phyloP scores from a whole-genome alignment of 441 rosid genomes.

The Lepidium campestre region DNA sequence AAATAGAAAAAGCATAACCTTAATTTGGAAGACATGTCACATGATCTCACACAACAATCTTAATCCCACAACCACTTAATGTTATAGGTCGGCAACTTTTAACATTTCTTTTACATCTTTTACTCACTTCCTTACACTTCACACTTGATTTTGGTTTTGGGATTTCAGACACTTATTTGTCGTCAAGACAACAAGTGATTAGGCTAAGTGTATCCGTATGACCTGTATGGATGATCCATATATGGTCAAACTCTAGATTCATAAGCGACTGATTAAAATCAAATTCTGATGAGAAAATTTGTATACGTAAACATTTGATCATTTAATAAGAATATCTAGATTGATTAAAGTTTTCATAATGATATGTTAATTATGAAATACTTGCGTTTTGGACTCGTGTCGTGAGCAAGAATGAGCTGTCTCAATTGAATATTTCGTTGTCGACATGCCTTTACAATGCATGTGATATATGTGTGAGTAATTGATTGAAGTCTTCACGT shows the following conservation, averaged over 20 bases:
- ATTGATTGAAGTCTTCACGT: neutral
- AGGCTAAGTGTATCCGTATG: neutral
- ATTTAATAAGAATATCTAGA: too few species aligned
- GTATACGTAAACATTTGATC: too few species aligned
- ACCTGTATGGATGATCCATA: too few species aligned
- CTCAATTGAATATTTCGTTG: neutral
- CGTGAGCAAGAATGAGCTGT: neutral
- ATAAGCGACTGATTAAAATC: too few species aligned
- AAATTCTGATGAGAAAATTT: too few species aligned
- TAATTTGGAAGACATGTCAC: slow-evolving; percentile 29
- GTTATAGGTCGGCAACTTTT: slow-evolving; percentile 9
- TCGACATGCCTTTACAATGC: neutral
- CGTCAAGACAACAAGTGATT: neutral
- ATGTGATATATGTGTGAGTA: neutral
- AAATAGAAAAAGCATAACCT: slow-evolving; percentile 16
- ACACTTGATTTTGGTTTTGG: neutral
- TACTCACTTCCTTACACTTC: neutral
- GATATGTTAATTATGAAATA: too few species aligned
- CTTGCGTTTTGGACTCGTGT: too few species aligned
- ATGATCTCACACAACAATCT: slow-evolving; percentile 24
- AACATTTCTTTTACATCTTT: neutral
- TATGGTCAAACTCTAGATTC: too few species aligned
- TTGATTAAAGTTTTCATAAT: too few species aligned
- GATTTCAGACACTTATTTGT: neutral
- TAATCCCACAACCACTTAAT: slow-evolving; percentile 17